Evolutionary conservation across 768 basidiomycete genomes (phyloP).

Genomic region (Dentipellis fragilis): DNA sequence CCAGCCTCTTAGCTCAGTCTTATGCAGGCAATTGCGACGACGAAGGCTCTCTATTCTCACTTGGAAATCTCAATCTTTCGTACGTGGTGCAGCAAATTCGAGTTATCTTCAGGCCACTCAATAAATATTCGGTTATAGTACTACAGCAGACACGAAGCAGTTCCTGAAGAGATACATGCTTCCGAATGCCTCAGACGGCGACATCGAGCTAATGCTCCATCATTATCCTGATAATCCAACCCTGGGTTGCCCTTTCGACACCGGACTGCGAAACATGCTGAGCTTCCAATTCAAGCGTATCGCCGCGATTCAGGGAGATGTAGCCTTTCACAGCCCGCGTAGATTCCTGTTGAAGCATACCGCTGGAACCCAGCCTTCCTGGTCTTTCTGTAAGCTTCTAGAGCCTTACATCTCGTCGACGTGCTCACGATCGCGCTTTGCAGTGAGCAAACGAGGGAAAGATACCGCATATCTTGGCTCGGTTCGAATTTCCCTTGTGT

Average conservation of each 20-base stretch:
- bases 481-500: neutral
- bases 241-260: conserved; percentile 12
- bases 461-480: conserved; percentile 7
- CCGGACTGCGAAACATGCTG: conserved; percentile 13
- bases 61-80: conserved; percentile 21
- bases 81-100: conserved; percentile 5
- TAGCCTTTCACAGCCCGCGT: conserved; percentile 13
- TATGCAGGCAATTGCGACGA: conserved; percentile 51
- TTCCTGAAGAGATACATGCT: conserved; percentile 15
- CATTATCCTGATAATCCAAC: conserved; percentile 14
- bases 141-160: neutral
- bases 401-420: too few relatives aligned
- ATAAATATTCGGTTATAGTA: neutral
- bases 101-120: neutral
- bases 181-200: conserved; percentile 10
- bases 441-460: conserved; percentile 12
- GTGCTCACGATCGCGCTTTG: neutral
- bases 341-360: conserved; percentile 4
- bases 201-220: conserved; percentile 12
- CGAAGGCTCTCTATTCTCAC: conserved; percentile 39
- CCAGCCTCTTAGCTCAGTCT: neutral
- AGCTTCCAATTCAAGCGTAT: conserved; percentile 12
- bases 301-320: conserved; percentile 10
- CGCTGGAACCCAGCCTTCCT: conserved; percentile 7
- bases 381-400: conserved; percentile 7